A percentile compares a stretch with the other conserved stretches of the same genome.
Conservation (phyloP, 208 protist genomes). For the Trichomonas tenax region DNA sequence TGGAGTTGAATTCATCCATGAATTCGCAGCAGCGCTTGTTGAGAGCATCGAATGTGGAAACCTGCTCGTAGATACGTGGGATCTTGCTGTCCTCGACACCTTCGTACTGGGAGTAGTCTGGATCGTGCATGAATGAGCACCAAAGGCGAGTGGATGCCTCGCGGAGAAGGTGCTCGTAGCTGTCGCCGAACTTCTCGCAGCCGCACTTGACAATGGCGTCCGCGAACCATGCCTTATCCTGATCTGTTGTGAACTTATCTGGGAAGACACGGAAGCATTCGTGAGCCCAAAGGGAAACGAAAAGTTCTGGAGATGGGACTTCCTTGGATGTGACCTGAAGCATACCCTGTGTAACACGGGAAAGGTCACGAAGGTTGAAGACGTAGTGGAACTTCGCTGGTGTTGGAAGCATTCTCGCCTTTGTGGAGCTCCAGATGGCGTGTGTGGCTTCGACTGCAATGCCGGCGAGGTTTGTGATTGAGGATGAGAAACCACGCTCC, state of each 20-base stretch:
- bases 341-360: conserved; percentile 76
- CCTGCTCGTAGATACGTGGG: conserved; percentile 77
- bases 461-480: conserved; percentile 29
- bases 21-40: conserved; percentile 44
- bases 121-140: conserved; percentile 28
- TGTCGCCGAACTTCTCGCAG: conserved; percentile 36
- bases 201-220: conserved; percentile 59
- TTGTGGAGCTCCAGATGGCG: conserved; percentile 45
- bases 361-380: conserved; percentile 90
- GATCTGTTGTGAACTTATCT: conserved; percentile 76
- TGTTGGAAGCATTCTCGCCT: conserved; percentile 74
- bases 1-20: conserved; percentile 54
- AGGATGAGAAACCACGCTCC: background rate
- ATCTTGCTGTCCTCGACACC: conserved; percentile 19
- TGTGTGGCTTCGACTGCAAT: conserved; percentile 40
- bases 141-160: conserved; percentile 29
- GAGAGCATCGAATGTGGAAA: conserved; percentile 59
- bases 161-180: background rate
- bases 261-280: conserved; percentile 84
- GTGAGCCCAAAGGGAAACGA: conserved; percentile 82
- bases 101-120: conserved; percentile 26
- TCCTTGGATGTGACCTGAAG: conserved; percentile 62
- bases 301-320: conserved; percentile 53
- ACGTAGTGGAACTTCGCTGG: conserved; percentile 94
- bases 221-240: conserved; percentile 83